Base-by-base conservation (phyloP, 2,329 filamentous ascomycete species). In the Aspergillus candidus region DNA sequence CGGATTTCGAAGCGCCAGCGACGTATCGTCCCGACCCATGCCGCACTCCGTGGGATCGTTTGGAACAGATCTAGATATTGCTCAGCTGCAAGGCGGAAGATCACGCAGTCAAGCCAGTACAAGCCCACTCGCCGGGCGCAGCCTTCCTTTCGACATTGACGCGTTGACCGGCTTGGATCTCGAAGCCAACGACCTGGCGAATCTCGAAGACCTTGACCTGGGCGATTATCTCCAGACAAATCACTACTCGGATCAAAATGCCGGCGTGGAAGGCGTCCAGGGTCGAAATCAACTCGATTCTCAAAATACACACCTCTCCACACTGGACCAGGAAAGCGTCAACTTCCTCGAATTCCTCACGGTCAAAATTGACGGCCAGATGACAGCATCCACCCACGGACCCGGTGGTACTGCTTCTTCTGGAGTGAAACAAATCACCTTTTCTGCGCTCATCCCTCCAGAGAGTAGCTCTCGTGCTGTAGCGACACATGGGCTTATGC, bases 401-500 rank as follows among this genome's bases (percentile, higher is more conserved):
- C 37, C 43, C 35, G 50, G 33, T 10, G 40, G 46, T 14, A n/a
- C 27, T n/a, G 5, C 15, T 30, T 14, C 6, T n/a, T 34, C 43
- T 30, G 8, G n/a, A 12, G 10, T 11, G 18, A 44, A 38, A 17
- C 49, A 52, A 15, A 70, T 93, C 34, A 69, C 75, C 0, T 94
- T 96, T 58, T 79, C 83, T 36, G 70, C 80, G 38, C 67, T 95
- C 8, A 78, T 93, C 35, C 73, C 78, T n/a, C 76, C 80, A 0
- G 58, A 59, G 8, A 66, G 72, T 34, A 79, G 77, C 27, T 71
- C 62, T 34, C 75, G 72, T 31, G 69, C 78, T 27, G 80, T 88
- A 11, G 86, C 84, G 7, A 82, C 85, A 2, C 85, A 89, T 61
- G 87, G 82, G 0, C 84, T 88, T 59, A 79, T 85, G 67, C 86